Percentiles rank a stretch among this genome's conserved stretches.
Evolutionary conservation across 2,329 filamentous ascomycete genomes (phyloP).

Genomic region (Fusarium cicatricum): DNA sequence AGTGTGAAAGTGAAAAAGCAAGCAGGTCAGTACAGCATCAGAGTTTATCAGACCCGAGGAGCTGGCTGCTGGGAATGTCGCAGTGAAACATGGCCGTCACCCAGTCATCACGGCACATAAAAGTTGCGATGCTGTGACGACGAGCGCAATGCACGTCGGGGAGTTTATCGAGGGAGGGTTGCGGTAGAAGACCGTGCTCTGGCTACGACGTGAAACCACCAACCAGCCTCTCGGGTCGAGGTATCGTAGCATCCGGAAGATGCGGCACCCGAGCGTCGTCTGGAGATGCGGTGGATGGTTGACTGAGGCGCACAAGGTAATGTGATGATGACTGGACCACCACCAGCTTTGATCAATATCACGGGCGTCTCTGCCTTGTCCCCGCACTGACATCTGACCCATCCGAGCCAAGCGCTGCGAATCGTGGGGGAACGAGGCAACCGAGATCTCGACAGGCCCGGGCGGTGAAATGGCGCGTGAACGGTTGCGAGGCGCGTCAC

Average conservation of each 20-base stretch:
- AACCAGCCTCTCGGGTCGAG: background rate
- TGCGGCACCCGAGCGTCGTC: conserved; percentile 1
- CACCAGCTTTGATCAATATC: background rate
- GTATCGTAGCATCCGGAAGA: background rate
- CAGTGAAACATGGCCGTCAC: background rate
- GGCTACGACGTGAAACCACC: background rate
- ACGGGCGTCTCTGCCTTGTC: too few relatives aligned
- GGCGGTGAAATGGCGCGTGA: conserved; percentile 29
- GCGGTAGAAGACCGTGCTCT: background rate
- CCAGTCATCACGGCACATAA: background rate
- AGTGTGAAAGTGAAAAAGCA: background rate
- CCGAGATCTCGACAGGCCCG: conserved; percentile 13
- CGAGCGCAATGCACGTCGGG: background rate
- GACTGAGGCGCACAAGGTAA: background rate
- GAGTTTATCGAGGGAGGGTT: background rate
- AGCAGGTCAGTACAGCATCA: background rate
- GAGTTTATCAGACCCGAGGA: background rate
- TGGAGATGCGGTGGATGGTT: background rate
- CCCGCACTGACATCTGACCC: background rate
- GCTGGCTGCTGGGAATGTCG: background rate
- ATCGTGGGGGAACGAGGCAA: too few relatives aligned
- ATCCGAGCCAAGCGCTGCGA: conserved; percentile 4
- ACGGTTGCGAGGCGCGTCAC: background rate
- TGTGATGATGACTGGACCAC: background rate
- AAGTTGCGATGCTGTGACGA: too few relatives aligned